Conservation (phyloP, 192 early-diverging fungal genomes). For the Podochytrium sp. region DNA sequence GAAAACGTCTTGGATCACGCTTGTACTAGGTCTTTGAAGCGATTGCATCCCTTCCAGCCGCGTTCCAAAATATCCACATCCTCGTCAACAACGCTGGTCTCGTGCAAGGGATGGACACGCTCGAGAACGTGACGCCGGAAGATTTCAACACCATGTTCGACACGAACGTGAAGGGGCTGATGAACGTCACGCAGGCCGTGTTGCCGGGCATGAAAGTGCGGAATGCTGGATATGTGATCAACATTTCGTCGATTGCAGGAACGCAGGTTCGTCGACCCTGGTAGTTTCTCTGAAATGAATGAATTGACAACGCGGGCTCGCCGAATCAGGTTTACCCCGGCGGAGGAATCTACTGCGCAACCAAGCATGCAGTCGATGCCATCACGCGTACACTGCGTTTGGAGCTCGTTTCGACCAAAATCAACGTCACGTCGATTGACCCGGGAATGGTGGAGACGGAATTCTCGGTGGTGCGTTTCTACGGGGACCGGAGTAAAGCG, state of each 20-base stretch:
- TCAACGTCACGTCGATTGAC: slow-evolving; percentile 76
- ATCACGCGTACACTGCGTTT: slow-evolving; percentile 73
- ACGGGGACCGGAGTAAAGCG: slow-evolving; percentile 57
- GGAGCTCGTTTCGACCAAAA: slow-evolving; percentile 73
- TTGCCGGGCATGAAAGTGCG: slow-evolving; percentile 77
- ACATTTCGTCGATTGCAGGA: slow-evolving; percentile 81
- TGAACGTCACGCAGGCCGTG: slow-evolving; percentile 80
- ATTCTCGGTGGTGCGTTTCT: slow-evolving; percentile 83
- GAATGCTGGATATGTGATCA: slow-evolving; percentile 78
- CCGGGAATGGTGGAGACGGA: slow-evolving; percentile 91
- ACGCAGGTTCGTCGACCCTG: slow-evolving; percentile 20
- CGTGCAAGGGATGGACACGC: slow-evolving; percentile 64
- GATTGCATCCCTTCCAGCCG: slow-evolving; percentile 52
- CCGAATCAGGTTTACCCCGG: slow-evolving; percentile 61
- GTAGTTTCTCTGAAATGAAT: neutral
- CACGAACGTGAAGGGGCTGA: slow-evolving; percentile 88
- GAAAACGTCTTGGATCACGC: neutral
- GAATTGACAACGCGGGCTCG: neutral
- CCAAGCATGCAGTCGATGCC: slow-evolving; percentile 82
- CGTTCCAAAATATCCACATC: slow-evolving; percentile 71
- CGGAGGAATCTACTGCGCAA: slow-evolving; percentile 83
- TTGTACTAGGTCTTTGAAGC: slow-evolving; percentile 25
- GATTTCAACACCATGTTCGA: slow-evolving; percentile 80
- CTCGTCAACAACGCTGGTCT: slow-evolving; percentile 88
- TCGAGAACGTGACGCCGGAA: slow-evolving; percentile 64